A percentile compares a stretch with the other conserved stretches of the same genome.
These are phyloP conservation scores for Gentiana macrophylla DNA, from an alignment of 257 asterid genomes.

Conservation along the genomic window DNA sequence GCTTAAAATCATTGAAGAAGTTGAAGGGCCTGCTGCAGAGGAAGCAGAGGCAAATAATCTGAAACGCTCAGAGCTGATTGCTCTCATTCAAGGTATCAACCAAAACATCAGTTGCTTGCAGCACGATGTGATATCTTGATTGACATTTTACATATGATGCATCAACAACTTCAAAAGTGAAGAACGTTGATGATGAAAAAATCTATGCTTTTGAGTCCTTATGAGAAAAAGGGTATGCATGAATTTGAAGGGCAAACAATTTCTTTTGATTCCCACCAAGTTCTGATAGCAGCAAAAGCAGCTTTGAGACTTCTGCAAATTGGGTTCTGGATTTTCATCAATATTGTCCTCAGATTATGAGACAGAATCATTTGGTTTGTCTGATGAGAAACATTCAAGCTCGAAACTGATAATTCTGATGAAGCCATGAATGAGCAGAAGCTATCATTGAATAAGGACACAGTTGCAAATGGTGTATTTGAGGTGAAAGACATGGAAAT, in stretches of 20 bases:
- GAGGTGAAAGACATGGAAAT: no score
- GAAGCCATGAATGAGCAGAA: no score
- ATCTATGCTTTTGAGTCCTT: slow-evolving; percentile 36
- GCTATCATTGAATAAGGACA: no score
- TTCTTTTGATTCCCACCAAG: slow-evolving; percentile 29
- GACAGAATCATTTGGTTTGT: slow-evolving; percentile 39
- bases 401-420: no score
- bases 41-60: slow-evolving; percentile 9
- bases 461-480: no score
- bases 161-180: slow-evolving; percentile 7
- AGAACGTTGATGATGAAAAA: slow-evolving; percentile 14
- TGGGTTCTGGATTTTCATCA: slow-evolving; percentile 37
- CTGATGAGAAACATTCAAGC: no score
- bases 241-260: slow-evolving; percentile 24
- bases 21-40: slow-evolving; percentile 15
- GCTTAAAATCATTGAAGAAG: slow-evolving; percentile 30
- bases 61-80: slow-evolving; percentile 30
- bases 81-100: slow-evolving; percentile 41
- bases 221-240: slow-evolving; percentile 24
- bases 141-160: slow-evolving; percentile 11
- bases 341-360: slow-evolving; percentile 60
- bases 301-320: slow-evolving; percentile 31
- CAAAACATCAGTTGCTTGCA: slow-evolving; percentile 41
- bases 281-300: slow-evolving; percentile 38
- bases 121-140: slow-evolving; percentile 26